phyloP scores from a whole-genome alignment of 371 early-diverging fungal genomes.

The Actinomortierella wolfii region DNA sequence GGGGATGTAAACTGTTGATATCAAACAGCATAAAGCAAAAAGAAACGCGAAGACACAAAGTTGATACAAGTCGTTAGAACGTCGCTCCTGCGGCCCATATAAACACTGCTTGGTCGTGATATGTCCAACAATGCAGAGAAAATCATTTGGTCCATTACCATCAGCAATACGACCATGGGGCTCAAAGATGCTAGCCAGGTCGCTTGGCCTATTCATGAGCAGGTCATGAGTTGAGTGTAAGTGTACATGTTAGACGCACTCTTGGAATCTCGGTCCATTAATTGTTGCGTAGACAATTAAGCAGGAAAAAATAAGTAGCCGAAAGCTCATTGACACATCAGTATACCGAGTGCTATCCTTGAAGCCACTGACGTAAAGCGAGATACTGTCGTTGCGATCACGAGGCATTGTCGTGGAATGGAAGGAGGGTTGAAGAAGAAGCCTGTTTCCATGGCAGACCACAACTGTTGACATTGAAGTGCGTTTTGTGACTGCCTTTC shows the following conservation, averaged over 20 bases:
- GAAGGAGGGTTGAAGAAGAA: too few species aligned
- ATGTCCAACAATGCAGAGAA: too few species aligned
- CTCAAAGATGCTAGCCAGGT: constrained; percentile 38
- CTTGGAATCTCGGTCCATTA: not conserved
- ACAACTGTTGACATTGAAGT: too few species aligned
- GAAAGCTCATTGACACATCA: too few species aligned
- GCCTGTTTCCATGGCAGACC: too few species aligned
- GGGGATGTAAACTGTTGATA: constrained; percentile 34
- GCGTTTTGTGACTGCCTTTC: too few species aligned
- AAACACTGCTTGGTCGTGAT: not conserved
- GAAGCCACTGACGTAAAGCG: constrained; percentile 45
- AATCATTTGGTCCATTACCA: constrained; percentile 10
- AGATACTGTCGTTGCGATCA: constrained; percentile 34
- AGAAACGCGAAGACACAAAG: too few species aligned
- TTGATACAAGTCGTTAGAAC: not conserved
- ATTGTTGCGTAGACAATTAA: not conserved
- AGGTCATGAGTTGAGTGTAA: not conserved
- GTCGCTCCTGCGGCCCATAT: not conserved
- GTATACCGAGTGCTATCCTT: constrained; percentile 41
- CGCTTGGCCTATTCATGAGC: constrained; percentile 31
- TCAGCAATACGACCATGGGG: constrained; percentile 30
- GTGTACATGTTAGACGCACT: not conserved
- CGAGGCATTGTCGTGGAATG: constrained; percentile 23
- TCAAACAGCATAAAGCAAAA: not conserved
- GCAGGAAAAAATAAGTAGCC: constrained; percentile 1